Evolutionary conservation across 1,284 basidiomycete species (phyloP).

Genomic region (Fomitopsis betulina): DNA sequence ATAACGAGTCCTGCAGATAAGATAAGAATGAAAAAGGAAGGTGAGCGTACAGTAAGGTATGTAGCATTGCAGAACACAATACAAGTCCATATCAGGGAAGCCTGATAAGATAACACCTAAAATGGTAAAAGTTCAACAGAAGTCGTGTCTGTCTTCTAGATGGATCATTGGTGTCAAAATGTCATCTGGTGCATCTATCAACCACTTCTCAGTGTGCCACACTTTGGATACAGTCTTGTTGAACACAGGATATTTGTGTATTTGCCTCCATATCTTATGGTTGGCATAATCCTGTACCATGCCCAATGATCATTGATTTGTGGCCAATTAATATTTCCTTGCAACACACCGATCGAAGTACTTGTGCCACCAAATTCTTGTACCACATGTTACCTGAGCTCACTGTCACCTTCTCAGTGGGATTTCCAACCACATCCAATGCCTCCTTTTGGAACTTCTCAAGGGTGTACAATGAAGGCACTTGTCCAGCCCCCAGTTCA

Average conservation of each 20-base stretch:
- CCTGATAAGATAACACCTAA: too few relatives aligned
- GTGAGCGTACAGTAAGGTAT: too few relatives aligned
- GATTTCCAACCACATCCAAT: not conserved
- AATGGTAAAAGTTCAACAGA: too few relatives aligned
- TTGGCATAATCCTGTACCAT: slow-evolving; percentile 10
- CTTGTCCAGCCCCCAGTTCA: slow-evolving; percentile 7
- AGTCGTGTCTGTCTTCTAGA: slow-evolving; percentile 5
- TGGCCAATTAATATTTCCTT: too few relatives aligned
- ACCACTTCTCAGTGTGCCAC: slow-evolving; percentile 7
- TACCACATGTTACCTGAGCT: not conserved
- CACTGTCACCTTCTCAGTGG: not conserved
- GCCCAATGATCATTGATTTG: too few relatives aligned
- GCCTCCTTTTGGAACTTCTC: slow-evolving; percentile 4
- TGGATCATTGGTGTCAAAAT: slow-evolving; percentile 15
- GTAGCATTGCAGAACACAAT: too few relatives aligned
- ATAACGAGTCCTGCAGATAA: too few relatives aligned
- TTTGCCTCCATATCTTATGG: not conserved
- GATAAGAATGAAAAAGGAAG: too few relatives aligned
- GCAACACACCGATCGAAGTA: not conserved
- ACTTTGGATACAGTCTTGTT: not conserved
- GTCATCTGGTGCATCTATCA: slow-evolving; percentile 5
- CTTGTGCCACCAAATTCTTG: not conserved
- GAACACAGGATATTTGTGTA: slow-evolving; percentile 3
- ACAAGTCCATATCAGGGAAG: too few relatives aligned
- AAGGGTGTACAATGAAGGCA: slow-evolving; percentile 4